Base-by-base conservation (phyloP, 1,284 basidiomycete species). In the Cutaneotrichosporon dermatis region DNA sequence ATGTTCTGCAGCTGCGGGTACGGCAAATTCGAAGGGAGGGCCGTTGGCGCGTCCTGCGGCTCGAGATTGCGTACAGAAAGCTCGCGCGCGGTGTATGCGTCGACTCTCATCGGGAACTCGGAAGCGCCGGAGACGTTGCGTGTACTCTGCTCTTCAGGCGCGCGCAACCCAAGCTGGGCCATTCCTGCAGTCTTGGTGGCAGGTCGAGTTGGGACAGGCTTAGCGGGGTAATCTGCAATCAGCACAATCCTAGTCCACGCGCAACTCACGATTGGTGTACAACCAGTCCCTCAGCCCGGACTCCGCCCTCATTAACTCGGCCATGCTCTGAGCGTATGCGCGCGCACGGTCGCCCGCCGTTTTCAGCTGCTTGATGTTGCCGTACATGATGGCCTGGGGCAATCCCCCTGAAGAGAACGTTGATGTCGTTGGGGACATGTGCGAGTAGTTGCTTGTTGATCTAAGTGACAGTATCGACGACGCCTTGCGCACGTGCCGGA, bases 271-370 rank as follows among this genome's bases (percentile, higher is more conserved):
- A 60, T 82, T 82, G 51, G 82, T 82, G 40, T 78, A 66, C 49
- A 90, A 80, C 92, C 92, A 94, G 33, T 88, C 86, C 12, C 80
- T 79, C 60, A 95, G 74, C 15, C 92, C 91, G 68, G 87, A 88
- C 70, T 93, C 89, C 66, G 85, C 85, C 61, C 82, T 79, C 51
- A 85, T 83, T 16, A 95, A 77, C 68, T 92, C 90, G 69, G 91
- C 90, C 66, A 94, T 89, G 76, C 91, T 92, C 62, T 80, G 79
- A 7, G 89, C 88, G 71, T 95, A 96, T 49, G 85, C 84, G 36
- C 81, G 74, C 51, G 88, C 89, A 43, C 92, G 82, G 70, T 95
- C 92, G 4, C 85, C 72, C 0, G 88, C 69, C 36, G 81, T 86
- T 68, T 82, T 84, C 75, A 83, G 81, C 10, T 69, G 66, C 57